Conservation (phyloP, 306 rosid species). For the Boehmeria nivea region DNA sequence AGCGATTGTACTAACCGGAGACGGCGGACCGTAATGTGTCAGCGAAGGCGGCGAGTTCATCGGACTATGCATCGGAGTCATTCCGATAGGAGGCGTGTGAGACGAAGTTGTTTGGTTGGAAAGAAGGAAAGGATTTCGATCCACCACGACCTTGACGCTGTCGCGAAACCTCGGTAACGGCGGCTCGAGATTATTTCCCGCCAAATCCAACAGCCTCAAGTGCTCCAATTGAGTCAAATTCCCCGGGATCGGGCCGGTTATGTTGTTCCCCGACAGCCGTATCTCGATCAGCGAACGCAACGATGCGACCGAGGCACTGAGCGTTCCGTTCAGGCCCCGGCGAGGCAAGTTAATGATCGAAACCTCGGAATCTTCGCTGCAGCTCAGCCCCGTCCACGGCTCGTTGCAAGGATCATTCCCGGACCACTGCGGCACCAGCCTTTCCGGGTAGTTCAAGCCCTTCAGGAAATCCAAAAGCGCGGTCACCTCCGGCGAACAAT, state of each 20-base stretch:
- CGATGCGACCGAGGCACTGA: conserved; percentile 68
- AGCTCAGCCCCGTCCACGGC: conserved; percentile 68
- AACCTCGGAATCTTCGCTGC: conserved; percentile 46
- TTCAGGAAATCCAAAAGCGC: conserved; percentile 57
- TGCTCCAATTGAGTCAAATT: conserved; percentile 40
- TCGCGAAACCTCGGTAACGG: conserved; percentile 54
- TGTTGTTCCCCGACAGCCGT: conserved; percentile 47
- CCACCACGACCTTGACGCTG: conserved; percentile 34
- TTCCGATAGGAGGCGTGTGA: background rate
- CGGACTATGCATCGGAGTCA: no score
- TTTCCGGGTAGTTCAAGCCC: conserved; percentile 49
- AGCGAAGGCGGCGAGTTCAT: no score
- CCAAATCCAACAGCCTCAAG: conserved; percentile 58
- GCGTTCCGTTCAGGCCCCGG: conserved; percentile 47
- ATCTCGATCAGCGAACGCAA: conserved; percentile 54
- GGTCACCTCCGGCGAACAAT: conserved; percentile 53
- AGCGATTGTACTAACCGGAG: conserved; percentile 23
- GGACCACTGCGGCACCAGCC: conserved; percentile 59
- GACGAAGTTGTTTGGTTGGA: conserved; percentile 27
- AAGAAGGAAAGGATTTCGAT: conserved; percentile 49
- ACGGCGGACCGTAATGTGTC: conserved; percentile 18
- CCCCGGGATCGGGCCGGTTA: conserved; percentile 49
- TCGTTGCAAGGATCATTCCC: conserved; percentile 70
- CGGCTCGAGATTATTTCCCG: conserved; percentile 53
- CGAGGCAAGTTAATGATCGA: conserved; percentile 60